phyloP scores from a whole-genome alignment of 2,329 filamentous ascomycete genomes.

The Aspergillus clavatus region DNA sequence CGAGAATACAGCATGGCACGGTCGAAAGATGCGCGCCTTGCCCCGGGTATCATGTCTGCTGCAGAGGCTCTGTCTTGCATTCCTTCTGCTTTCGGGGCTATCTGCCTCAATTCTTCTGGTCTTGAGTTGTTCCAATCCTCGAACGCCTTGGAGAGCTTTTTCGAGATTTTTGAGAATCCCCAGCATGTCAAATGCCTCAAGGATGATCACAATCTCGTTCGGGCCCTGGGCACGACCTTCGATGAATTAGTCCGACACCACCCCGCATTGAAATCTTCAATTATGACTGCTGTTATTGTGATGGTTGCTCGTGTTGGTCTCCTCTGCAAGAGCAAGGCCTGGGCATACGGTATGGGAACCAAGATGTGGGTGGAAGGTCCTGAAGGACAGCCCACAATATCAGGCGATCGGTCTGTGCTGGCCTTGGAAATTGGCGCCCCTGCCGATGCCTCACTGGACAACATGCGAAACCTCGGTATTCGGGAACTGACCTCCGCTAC shows the following conservation, averaged over 20 bases:
- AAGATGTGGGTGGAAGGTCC: slow-evolving; percentile 65
- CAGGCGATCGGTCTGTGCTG: slow-evolving; percentile 47
- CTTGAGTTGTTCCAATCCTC: slow-evolving; percentile 84
- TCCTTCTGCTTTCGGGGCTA: slow-evolving; percentile 83
- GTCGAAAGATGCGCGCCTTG: slow-evolving; percentile 38
- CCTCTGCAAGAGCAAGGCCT: slow-evolving; percentile 66
- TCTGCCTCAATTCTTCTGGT: slow-evolving; percentile 83
- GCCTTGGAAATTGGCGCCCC: slow-evolving; percentile 33
- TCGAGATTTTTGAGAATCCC: slow-evolving; percentile 95
- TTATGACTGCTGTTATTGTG: slow-evolving; percentile 78
- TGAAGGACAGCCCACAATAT: slow-evolving; percentile 55
- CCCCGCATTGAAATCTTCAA: slow-evolving; percentile 71
- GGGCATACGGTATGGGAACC: slow-evolving; percentile 66
- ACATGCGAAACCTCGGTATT: slow-evolving; percentile 22
- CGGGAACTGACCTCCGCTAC: slow-evolving; percentile 23
- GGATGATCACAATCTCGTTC: slow-evolving; percentile 65
- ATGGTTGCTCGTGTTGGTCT: slow-evolving; percentile 81
- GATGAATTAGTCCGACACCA: slow-evolving; percentile 95
- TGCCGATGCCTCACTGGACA: slow-evolving; percentile 21
- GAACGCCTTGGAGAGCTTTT: slow-evolving; percentile 75
- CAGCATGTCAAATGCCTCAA: slow-evolving; percentile 82
- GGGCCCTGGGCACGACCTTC: slow-evolving; percentile 74
- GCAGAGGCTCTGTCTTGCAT: slow-evolving; percentile 83
- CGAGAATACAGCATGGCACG: slow-evolving; percentile 31
- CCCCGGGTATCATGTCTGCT: slow-evolving; percentile 76